Percentiles rank a stretch among this genome's conserved stretches.
Evolutionary conservation across 306 rosid species (phyloP).

Genomic region (Sicyos edulis): DNA sequence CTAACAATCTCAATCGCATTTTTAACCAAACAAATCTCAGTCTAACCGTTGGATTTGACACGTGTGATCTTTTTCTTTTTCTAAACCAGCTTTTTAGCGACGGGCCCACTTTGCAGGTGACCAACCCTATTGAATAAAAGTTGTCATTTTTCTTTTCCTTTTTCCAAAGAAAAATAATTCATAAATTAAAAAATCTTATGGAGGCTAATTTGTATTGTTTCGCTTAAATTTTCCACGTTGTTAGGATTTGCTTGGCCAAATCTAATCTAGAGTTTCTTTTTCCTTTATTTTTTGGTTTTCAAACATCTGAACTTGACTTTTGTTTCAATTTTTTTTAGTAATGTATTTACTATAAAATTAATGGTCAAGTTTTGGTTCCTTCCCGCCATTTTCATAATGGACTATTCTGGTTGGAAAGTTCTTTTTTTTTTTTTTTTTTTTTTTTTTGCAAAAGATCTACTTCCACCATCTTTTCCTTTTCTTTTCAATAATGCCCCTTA

Average conservation of each 20-base stretch:
- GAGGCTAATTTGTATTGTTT: conserved; percentile 1
- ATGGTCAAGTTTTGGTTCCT: not conserved
- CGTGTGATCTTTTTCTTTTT: too few relatives aligned
- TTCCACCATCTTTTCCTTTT: not conserved
- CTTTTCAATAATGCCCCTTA: not conserved
- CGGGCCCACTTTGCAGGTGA: too few relatives aligned
- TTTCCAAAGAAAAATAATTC: too few relatives aligned
- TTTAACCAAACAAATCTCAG: too few relatives aligned
- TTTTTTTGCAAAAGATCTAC: not conserved
- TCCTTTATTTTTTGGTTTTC: not conserved
- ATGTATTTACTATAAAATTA: not conserved
- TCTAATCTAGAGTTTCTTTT: not conserved
- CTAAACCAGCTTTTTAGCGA: too few relatives aligned
- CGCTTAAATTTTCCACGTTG: not conserved
- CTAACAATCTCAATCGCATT: too few relatives aligned
- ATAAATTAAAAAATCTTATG: too few relatives aligned
- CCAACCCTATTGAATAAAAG: too few relatives aligned
- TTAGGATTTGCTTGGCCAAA: not conserved
- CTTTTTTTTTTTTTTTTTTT: not conserved
- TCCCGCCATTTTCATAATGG: not conserved
- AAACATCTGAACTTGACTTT: conserved; percentile 3
- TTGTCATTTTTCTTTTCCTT: not conserved
- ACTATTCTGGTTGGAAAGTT: not conserved
- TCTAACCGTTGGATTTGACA: too few relatives aligned
- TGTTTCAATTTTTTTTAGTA: not conserved